These are phyloP conservation scores for Colletotrichum theobromicola DNA, from an alignment of 2,329 filamentous ascomycete genomes.

Conservation along the genomic window DNA sequence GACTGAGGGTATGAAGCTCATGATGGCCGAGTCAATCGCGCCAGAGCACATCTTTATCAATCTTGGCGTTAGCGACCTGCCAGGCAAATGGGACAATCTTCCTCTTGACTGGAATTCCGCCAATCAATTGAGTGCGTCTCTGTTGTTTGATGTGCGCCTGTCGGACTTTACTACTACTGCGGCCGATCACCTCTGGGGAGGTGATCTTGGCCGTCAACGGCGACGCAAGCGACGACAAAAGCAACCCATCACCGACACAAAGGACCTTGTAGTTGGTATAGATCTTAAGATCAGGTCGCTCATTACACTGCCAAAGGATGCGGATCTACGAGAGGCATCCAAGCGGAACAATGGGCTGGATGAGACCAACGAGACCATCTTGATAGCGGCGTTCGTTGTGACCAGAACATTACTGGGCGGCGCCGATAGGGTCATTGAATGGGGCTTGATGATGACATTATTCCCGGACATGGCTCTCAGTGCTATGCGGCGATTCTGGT, in stretches of 20 bases:
- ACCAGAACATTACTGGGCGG: slow-evolving; percentile 65
- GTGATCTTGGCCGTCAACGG: slow-evolving; percentile 14
- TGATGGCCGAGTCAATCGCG: slow-evolving; percentile 36
- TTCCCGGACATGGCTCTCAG: slow-evolving; percentile 60
- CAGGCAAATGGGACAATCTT: slow-evolving; percentile 3
- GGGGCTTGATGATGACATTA: slow-evolving; percentile 61
- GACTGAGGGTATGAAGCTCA: slow-evolving; percentile 33
- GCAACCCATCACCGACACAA: neutral
- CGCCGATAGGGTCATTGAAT: slow-evolving; percentile 63
- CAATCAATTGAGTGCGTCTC: slow-evolving; percentile 36
- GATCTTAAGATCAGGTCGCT: slow-evolving; percentile 16
- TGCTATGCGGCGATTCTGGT: slow-evolving; percentile 62
- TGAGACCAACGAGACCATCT: slow-evolving; percentile 24
- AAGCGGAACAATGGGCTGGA: slow-evolving; percentile 6
- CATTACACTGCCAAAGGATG: slow-evolving; percentile 11
- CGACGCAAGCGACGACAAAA: slow-evolving; percentile 13
- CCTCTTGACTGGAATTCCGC: slow-evolving; percentile 40
- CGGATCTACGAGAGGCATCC: slow-evolving; percentile 7
- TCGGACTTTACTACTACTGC: slow-evolving; percentile 25
- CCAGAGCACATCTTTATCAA: slow-evolving; percentile 46
- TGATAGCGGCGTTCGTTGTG: slow-evolving; percentile 63
- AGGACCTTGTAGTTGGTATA: slow-evolving; percentile 14
- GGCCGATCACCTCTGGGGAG: slow-evolving; percentile 15
- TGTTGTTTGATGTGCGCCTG: neutral
- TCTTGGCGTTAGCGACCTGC: slow-evolving; percentile 29